A percentile compares a stretch with the other conserved stretches of the same genome.
These are phyloP conservation scores for Melanomma pulvis-pyrius DNA, from an alignment of 495 filamentous ascomycete species.

Conservation along the genomic window DNA sequence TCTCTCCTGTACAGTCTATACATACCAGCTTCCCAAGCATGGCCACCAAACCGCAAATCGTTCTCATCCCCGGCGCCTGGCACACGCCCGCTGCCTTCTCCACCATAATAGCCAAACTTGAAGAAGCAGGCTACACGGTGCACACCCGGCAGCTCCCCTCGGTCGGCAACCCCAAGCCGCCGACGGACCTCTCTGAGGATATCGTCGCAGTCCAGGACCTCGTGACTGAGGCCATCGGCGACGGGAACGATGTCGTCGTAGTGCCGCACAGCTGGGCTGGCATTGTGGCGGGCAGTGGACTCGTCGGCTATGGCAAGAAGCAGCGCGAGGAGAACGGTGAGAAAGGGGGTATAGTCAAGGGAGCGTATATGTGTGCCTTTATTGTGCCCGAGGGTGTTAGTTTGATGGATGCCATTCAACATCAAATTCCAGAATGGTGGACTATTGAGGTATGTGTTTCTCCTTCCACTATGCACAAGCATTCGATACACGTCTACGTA, in stretches of 20 bases:
- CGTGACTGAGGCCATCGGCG: constrained; percentile 10
- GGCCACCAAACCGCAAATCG: constrained; percentile 47
- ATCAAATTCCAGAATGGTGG: constrained; percentile 24
- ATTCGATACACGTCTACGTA: too few relatives aligned
- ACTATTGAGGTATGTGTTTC: constrained; percentile 17
- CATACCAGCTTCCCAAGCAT: neutral
- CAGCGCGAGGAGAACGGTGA: constrained; percentile 26
- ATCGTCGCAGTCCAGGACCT: constrained; percentile 9
- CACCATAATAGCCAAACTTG: constrained; percentile 44
- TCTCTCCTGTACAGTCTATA: neutral
- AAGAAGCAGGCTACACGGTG: constrained; percentile 38
- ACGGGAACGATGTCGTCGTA: constrained; percentile 35
- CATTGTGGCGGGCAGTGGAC: constrained; percentile 10
- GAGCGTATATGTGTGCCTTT: constrained; percentile 21
- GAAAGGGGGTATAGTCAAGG: constrained; percentile 25
- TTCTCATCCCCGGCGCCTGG: constrained; percentile 57
- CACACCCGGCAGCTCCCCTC: constrained; percentile 48
- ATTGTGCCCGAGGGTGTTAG: constrained; percentile 23
- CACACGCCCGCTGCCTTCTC: constrained; percentile 46
- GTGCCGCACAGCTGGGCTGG: constrained; percentile 32
- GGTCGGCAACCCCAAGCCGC: constrained; percentile 35
- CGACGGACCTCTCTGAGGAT: constrained; percentile 18
- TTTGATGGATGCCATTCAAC: constrained; percentile 14
- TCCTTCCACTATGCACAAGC: neutral
- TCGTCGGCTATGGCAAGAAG: constrained; percentile 19